These are phyloP conservation scores for Candida sanyaensis DNA, from an alignment of 1,139 yeast species.

Conservation along the genomic window DNA sequence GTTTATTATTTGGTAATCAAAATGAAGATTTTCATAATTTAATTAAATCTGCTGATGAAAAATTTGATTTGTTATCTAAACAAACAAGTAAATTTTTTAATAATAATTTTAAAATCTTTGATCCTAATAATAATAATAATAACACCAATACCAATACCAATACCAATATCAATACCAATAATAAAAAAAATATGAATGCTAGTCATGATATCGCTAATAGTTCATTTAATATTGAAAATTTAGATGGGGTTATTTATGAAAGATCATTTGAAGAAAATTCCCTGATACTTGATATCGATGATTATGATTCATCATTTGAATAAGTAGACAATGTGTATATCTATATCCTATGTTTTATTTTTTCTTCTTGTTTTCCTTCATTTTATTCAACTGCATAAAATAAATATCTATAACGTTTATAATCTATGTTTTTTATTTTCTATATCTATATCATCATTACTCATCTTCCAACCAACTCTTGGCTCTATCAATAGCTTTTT, in stretches of 20 bases:
- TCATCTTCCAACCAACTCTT: conserved; percentile 68
- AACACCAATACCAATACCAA: no score
- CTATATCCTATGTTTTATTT: neutral
- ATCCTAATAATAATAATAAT: neutral
- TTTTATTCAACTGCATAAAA: neutral
- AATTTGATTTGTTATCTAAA: conserved; percentile 21
- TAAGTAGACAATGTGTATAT: neutral
- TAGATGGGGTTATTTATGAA: conserved; percentile 14
- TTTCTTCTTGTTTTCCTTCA: neutral
- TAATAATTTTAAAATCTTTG: conserved; percentile 10
- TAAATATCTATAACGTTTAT: neutral
- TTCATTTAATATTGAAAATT: conserved; percentile 30
- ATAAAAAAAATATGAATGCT: neutral
- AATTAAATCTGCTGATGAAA: conserved; percentile 18
- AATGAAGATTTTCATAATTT: conserved; percentile 7
- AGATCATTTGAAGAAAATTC: conserved; percentile 15
- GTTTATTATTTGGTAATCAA: conserved; percentile 6
- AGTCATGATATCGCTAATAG: conserved; percentile 22
- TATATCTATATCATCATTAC: conserved; percentile 8
- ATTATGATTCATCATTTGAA: conserved; percentile 15
- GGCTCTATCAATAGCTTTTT: conserved; percentile 75
- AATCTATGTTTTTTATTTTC: conserved; percentile 2
- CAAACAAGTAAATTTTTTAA: conserved; percentile 25
- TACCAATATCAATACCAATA: no score
- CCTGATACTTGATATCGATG: conserved; percentile 16